Conservation (phyloP, 2,329 filamentous ascomycete genomes). For the Fusarium pseudograminearum region DNA sequence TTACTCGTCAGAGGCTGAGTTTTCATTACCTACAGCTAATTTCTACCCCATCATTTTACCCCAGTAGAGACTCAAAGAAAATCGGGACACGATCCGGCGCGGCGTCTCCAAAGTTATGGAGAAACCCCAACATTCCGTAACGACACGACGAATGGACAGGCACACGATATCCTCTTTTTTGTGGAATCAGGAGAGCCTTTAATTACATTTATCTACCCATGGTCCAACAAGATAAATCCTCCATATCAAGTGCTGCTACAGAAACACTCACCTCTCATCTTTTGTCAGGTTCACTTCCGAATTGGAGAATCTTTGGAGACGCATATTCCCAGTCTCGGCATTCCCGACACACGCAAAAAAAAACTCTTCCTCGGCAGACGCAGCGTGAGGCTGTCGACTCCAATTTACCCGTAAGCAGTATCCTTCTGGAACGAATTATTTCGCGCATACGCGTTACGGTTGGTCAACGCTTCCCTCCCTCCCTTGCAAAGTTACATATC, state of each 20-base stretch:
- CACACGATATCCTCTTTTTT: conserved; percentile 16
- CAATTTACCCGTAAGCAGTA: conserved; percentile 4
- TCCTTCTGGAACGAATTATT: conserved; percentile 19
- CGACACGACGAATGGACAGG: not conserved
- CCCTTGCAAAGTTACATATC: not conserved
- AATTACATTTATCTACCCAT: not conserved
- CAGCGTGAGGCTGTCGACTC: not conserved
- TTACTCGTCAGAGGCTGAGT: conserved; percentile 13
- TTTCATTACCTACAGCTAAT: conserved; percentile 16
- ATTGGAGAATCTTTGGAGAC: not conserved
- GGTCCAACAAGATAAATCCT: not conserved
- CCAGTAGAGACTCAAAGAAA: not conserved
- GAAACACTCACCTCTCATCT: not conserved
- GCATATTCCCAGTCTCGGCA: not conserved
- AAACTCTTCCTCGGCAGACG: conserved; percentile 4
- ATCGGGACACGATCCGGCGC: conserved; percentile 16
- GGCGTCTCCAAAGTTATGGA: conserved; percentile 17
- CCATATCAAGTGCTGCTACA: not conserved
- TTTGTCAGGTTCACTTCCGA: not conserved
- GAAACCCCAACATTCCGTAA: conserved; percentile 8
- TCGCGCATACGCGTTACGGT: not conserved
- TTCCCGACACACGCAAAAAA: conserved; percentile 7
- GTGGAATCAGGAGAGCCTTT: conserved; percentile 16
- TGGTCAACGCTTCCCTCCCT: not conserved
- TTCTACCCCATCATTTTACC: conserved; percentile 19